Evolutionary conservation across 1,139 yeast species (phyloP).

Genomic region (Pichia sp.): DNA sequence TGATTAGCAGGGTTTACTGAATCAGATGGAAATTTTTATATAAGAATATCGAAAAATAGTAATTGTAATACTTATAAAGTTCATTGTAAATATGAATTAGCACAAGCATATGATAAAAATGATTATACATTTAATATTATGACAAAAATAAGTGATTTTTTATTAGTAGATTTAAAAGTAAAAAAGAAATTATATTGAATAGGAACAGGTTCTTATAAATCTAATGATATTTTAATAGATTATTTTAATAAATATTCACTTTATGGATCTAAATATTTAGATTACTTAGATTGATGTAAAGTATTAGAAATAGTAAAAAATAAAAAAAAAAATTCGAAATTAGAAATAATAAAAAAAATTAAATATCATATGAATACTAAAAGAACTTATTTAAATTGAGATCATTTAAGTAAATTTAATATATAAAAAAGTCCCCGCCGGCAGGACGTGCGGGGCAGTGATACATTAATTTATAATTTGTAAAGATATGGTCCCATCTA

Average conservation of each 20-base stretch:
- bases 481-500: slow-evolving; percentile 8
- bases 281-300: background rate
- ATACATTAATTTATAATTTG: slow-evolving; percentile 2
- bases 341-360: background rate
- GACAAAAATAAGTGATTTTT: background rate
- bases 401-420: background rate
- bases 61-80: background rate
- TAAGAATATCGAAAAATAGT: background rate
- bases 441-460: background rate
- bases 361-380: background rate
- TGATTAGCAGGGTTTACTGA: background rate
- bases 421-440: background rate
- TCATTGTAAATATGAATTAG: background rate
- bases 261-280: background rate
- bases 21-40: background rate
- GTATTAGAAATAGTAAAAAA: background rate
- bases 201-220: background rate
- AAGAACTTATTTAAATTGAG: background rate
- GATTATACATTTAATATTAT: background rate
- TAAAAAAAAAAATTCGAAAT: background rate
- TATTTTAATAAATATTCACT: background rate
- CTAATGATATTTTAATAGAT: background rate
- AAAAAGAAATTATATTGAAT: background rate
- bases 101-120: background rate
- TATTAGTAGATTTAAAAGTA: background rate